These are phyloP conservation scores for Tuber brumale DNA, from an alignment of 495 filamentous ascomycete genomes.

Conservation along the genomic window DNA sequence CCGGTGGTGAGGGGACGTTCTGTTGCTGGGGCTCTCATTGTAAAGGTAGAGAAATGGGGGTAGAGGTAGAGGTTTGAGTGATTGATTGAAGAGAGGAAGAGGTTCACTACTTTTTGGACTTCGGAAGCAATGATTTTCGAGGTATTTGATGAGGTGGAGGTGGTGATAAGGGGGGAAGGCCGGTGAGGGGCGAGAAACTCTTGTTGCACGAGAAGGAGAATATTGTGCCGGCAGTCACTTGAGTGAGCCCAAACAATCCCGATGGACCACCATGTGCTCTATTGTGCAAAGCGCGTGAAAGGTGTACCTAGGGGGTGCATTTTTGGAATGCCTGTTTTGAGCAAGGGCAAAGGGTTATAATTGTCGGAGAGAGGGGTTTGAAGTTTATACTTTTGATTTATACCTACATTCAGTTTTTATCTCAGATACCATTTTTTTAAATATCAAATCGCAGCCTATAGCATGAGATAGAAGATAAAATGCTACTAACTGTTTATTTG, in stretches of 20 bases:
- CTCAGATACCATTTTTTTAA: too few species aligned
- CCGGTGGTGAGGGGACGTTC: conserved; percentile 61
- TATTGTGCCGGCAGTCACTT: not conserved
- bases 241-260: too few species aligned
- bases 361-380: too few species aligned
- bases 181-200: not conserved
- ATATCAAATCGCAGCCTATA: too few species aligned
- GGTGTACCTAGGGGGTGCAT: too few species aligned
- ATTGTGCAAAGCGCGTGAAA: not conserved
- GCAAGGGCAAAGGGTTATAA: too few species aligned
- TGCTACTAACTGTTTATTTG: too few species aligned
- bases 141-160: not conserved
- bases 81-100: not conserved
- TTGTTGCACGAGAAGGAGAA: not conserved
- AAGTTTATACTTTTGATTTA: too few species aligned
- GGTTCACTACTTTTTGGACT: not conserved
- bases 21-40: conserved; percentile 34
- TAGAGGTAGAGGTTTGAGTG: not conserved
- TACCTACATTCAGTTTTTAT: too few species aligned
- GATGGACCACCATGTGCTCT: not conserved
- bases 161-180: conserved; percentile 2
- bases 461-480: too few species aligned
- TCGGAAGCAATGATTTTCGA: not conserved
- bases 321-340: too few species aligned
- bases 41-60: not conserved